phyloP scores from a whole-genome alignment of 2,329 filamentous ascomycete species.

The Coniochaeta ligniaria region DNA sequence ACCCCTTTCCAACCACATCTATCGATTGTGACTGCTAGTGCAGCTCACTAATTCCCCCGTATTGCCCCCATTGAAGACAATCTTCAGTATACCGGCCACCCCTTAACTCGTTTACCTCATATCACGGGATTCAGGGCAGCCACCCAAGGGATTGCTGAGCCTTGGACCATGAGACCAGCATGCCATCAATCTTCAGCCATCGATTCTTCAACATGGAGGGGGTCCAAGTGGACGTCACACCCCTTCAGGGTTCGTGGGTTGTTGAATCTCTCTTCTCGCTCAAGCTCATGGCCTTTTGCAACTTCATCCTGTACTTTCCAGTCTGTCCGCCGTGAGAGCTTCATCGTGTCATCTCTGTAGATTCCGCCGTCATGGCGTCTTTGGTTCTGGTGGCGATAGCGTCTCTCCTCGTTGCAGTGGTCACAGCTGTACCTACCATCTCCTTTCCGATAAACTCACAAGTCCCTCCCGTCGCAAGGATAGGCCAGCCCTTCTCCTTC shows the following conservation, averaged over 20 bases:
- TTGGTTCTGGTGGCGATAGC: conserved; percentile 18
- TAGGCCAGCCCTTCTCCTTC: conserved; percentile 61
- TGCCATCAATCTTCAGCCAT: not conserved
- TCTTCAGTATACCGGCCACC: not conserved
- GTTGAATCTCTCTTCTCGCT: not conserved
- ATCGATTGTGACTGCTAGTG: not conserved
- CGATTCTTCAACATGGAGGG: not conserved
- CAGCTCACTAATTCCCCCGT: not conserved
- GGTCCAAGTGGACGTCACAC: conserved; percentile 2
- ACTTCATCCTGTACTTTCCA: not conserved
- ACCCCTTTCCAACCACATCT: conserved; percentile 1
- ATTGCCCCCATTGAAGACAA: not conserved
- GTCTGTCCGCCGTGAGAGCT: not conserved
- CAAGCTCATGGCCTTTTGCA: not conserved
- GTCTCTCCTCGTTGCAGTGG: conserved; percentile 21
- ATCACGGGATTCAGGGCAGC: not conserved
- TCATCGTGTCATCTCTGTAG: not conserved
- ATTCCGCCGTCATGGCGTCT: conserved; percentile 12
- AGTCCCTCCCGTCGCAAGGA: conserved; percentile 69
- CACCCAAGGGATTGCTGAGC: not conserved
- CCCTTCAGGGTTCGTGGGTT: not conserved
- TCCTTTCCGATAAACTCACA: conserved; percentile 78
- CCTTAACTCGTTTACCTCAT: not conserved
- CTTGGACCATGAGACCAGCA: not conserved
- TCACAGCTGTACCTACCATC: conserved; percentile 31